A percentile compares a stretch with the other conserved stretches of the same genome.
Evolutionary conservation across 2,329 filamentous ascomycete species (phyloP).

Genomic region (Colletotrichum paranaense): DNA sequence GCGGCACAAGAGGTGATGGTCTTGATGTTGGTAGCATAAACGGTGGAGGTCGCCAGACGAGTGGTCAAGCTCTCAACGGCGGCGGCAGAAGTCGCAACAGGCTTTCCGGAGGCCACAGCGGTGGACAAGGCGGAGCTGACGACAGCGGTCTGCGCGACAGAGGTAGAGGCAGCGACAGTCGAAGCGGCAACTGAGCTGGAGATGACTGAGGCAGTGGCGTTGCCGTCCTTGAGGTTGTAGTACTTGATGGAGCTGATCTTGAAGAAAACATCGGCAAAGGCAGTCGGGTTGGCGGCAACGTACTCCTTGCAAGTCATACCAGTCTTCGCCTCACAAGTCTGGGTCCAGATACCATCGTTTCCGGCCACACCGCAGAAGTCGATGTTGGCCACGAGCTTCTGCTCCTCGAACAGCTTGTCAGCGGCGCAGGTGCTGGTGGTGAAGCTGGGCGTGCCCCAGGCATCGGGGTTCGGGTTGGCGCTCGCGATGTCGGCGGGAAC

Average conservation of each 20-base stretch:
- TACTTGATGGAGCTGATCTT: slow-evolving; percentile 55
- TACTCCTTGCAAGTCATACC: slow-evolving; percentile 48
- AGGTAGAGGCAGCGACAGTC: background rate
- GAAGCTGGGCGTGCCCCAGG: slow-evolving; percentile 43
- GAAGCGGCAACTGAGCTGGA: background rate
- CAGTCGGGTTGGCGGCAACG: slow-evolving; percentile 48
- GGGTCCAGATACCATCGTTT: slow-evolving; percentile 41
- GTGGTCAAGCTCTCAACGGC: slow-evolving; percentile 5
- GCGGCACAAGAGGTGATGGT: slow-evolving; percentile 36
- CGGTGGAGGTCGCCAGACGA: slow-evolving; percentile 33
- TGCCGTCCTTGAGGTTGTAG: slow-evolving; percentile 41
- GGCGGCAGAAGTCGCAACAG: background rate
- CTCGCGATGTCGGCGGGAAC: slow-evolving; percentile 64
- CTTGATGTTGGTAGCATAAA: slow-evolving; percentile 31
- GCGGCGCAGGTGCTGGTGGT: slow-evolving; percentile 41
- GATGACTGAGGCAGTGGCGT: background rate
- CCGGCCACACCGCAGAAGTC: slow-evolving; percentile 79
- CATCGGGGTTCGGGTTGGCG: slow-evolving; percentile 39
- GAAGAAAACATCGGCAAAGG: slow-evolving; percentile 53
- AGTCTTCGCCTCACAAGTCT: slow-evolving; percentile 41
- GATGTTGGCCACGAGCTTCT: slow-evolving; percentile 43
- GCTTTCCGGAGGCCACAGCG: background rate
- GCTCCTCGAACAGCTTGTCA: slow-evolving; percentile 42
- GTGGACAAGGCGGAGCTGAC: background rate
- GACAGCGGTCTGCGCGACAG: background rate